These are phyloP conservation scores for Lathyrus sativus DNA, from an alignment of 306 rosid genomes.

Conservation along the genomic window DNA sequence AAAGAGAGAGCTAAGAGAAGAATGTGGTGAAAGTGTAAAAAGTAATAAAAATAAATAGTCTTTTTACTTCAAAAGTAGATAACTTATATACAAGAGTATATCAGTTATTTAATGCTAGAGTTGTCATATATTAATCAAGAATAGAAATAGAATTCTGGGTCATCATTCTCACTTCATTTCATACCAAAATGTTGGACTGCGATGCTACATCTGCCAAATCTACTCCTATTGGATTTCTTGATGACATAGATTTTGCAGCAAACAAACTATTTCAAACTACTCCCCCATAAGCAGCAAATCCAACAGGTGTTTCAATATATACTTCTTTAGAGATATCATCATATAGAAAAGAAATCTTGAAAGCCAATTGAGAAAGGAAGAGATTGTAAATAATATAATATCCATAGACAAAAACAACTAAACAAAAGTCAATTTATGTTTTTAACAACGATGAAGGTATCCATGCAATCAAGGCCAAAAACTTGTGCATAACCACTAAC, in stretches of 20 bases:
- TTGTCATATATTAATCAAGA: not conserved
- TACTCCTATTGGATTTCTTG: not conserved
- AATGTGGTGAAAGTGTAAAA: not conserved
- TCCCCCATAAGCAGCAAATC: not conserved
- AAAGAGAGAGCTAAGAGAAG: slow-evolving; percentile 3
- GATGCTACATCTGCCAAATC: not conserved
- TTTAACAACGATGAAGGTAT: not conserved
- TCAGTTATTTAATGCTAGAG: not conserved
- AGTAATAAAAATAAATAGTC: not conserved
- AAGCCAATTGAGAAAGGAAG: not conserved
- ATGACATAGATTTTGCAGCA: not conserved
- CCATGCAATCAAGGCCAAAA: not conserved
- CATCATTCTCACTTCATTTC: not conserved
- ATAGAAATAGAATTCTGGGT: not conserved
- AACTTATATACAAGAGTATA: too few relatives aligned
- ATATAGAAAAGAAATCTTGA: not conserved
- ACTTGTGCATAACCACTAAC: not conserved
- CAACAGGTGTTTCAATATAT: not conserved
- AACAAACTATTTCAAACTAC: not conserved
- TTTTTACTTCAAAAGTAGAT: not conserved
- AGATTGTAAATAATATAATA: not conserved
- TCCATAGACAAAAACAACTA: not conserved
- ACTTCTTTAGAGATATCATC: slow-evolving; percentile 3
- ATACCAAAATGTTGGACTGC: not conserved
- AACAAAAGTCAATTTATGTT: not conserved